These are phyloP conservation scores for Yamadazyma nakazawae DNA, from an alignment of 805 yeast species.

Conservation along the genomic window DNA sequence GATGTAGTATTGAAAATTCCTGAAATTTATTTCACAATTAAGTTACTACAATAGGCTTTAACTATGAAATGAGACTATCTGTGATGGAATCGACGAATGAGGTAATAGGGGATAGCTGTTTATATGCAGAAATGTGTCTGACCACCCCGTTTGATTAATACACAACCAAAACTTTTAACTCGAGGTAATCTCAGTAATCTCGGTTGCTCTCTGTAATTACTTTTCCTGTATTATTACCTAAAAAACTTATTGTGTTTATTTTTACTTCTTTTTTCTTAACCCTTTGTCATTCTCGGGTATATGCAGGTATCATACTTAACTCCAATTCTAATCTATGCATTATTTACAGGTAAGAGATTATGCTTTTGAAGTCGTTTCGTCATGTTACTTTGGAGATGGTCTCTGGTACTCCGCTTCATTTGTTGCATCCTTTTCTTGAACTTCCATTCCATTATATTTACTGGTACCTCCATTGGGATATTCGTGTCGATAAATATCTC, in stretches of 20 bases:
- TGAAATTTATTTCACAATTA: background rate
- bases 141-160: background rate
- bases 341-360: background rate
- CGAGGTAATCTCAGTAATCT: background rate
- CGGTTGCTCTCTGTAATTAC: background rate
- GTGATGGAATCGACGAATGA: slow-evolving; percentile 3
- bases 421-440: slow-evolving; percentile 1
- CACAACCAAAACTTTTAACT: background rate
- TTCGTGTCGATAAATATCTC: background rate
- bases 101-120: background rate
- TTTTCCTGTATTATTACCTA: background rate
- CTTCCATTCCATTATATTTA: background rate
- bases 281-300: background rate
- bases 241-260: too few relatives aligned
- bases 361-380: background rate
- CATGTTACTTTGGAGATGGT: background rate
- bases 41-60: background rate
- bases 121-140: background rate
- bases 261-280: background rate
- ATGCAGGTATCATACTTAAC: background rate
- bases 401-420: slow-evolving; percentile 1
- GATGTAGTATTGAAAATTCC: background rate
- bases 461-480: slow-evolving; percentile 4
- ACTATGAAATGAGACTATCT: background rate
- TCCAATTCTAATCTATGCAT: background rate